These are phyloP conservation scores for Penicillium herquei DNA, from an alignment of 495 filamentous ascomycete species.

Conservation along the genomic window DNA sequence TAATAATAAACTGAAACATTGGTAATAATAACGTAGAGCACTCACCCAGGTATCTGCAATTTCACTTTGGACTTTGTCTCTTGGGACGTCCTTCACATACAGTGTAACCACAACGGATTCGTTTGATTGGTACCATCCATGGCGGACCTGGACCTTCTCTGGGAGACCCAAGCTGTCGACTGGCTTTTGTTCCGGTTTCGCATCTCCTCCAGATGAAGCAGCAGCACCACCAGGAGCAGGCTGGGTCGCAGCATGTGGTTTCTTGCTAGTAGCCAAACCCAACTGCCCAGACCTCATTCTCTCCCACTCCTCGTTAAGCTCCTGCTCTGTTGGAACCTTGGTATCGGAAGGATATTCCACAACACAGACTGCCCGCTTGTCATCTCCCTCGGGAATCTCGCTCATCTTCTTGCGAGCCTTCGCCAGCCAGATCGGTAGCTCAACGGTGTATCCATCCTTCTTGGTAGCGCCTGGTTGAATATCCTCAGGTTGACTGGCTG, in stretches of 20 bases:
- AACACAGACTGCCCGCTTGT: slow-evolving; percentile 55
- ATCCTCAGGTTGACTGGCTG: slow-evolving; percentile 39
- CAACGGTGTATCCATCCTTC: slow-evolving; percentile 52
- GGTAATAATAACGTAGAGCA: not conserved
- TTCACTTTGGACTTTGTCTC: slow-evolving; percentile 58
- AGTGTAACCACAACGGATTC: slow-evolving; percentile 66
- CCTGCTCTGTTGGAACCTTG: slow-evolving; percentile 43
- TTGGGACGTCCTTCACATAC: slow-evolving; percentile 68
- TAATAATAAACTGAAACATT: too few species aligned
- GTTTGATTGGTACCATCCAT: slow-evolving; percentile 78
- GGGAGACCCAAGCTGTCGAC: not conserved
- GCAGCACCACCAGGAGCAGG: not conserved
- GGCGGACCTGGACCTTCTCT: slow-evolving; percentile 67
- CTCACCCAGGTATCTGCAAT: slow-evolving; percentile 55
- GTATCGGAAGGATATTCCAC: slow-evolving; percentile 60
- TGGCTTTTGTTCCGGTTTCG: not conserved
- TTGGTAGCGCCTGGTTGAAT: slow-evolving; percentile 38
- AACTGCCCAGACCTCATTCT: slow-evolving; percentile 26
- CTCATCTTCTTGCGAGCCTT: slow-evolving; percentile 52
- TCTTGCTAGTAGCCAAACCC: slow-evolving; percentile 15
- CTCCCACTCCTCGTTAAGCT: slow-evolving; percentile 35
- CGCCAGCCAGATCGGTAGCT: slow-evolving; percentile 59
- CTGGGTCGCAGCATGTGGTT: slow-evolving; percentile 11
- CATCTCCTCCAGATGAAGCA: not conserved
- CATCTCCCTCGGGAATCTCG: slow-evolving; percentile 59